phyloP scores from a whole-genome alignment of 2,329 filamentous ascomycete species.

The Cytospora leucostoma region DNA sequence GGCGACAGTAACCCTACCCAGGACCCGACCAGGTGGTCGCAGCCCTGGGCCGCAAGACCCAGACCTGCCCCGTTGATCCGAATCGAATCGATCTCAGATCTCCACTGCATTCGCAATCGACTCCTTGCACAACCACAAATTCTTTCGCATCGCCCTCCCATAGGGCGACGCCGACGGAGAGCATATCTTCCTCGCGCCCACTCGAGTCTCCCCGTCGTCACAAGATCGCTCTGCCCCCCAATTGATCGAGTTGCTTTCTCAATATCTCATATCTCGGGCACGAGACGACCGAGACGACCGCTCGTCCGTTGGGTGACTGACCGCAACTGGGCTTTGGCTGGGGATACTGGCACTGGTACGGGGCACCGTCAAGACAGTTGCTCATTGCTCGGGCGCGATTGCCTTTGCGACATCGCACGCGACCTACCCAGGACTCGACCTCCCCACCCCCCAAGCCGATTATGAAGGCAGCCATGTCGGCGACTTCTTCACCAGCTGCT shows the following conservation, averaged over 20 bases:
- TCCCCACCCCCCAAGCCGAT: slow-evolving; percentile 32
- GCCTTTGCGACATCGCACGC: slow-evolving; percentile 29
- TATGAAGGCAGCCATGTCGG: slow-evolving; percentile 59
- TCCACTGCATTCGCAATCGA: slow-evolving; percentile 18
- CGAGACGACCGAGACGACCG: slow-evolving; percentile 7
- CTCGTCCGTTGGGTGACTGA: slow-evolving; percentile 13
- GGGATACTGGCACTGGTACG: slow-evolving; percentile 15
- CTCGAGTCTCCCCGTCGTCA: slow-evolving; percentile 3
- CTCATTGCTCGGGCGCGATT: slow-evolving; percentile 24
- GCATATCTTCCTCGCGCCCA: slow-evolving; percentile 2
- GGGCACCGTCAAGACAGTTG: slow-evolving; percentile 24
- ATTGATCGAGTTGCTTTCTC: slow-evolving; percentile 16
- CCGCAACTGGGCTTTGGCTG: slow-evolving; percentile 19
- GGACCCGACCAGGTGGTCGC: slow-evolving; percentile 19
- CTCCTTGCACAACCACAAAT: slow-evolving; percentile 23
- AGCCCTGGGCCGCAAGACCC: slow-evolving; percentile 16
- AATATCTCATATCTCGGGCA: slow-evolving; percentile 5
- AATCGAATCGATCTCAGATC: slow-evolving; percentile 24
- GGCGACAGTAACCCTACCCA: neutral
- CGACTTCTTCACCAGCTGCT: slow-evolving; percentile 55
- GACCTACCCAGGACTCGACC: slow-evolving; percentile 22
- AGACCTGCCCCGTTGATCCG: slow-evolving; percentile 21
- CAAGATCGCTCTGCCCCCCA: slow-evolving; percentile 7
- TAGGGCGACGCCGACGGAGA: slow-evolving; percentile 19
- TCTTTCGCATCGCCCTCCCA: slow-evolving; percentile 17